phyloP scores from a whole-genome alignment of 2,329 filamentous ascomycete species.

The Balansia obtecta region DNA sequence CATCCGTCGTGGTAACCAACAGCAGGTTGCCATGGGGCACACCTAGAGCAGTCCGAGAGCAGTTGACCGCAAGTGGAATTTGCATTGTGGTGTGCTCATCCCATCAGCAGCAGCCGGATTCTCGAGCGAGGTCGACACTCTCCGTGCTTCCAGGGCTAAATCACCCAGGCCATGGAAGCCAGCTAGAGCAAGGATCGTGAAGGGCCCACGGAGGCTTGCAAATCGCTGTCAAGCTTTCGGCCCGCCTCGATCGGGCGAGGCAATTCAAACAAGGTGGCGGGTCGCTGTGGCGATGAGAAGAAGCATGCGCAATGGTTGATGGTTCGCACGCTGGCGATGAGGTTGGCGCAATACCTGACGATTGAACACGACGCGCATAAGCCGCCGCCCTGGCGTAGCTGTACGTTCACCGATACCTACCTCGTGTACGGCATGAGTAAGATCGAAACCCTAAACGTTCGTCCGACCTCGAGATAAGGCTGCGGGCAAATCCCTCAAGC shows the following conservation, averaged over 20 bases:
- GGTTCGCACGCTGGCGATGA: not conserved
- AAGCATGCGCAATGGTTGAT: not conserved
- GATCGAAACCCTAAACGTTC: not conserved
- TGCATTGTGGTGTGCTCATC: not conserved
- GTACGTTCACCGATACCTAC: not conserved
- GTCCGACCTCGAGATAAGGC: not conserved
- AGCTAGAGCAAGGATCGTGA: no score
- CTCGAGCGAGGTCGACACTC: no score
- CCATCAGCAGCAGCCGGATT: not conserved
- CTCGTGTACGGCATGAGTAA: no score
- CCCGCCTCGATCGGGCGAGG: no score
- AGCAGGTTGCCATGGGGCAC: not conserved
- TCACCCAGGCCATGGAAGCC: no score
- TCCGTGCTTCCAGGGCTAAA: no score
- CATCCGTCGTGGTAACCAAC: not conserved
- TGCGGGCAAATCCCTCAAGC: not conserved
- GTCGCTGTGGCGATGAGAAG: no score
- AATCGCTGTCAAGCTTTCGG: no score
- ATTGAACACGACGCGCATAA: not conserved
- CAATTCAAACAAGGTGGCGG: no score
- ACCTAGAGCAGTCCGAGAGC: no score
- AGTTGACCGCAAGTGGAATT: not conserved
- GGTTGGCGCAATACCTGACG: not conserved
- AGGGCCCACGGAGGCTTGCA: no score
- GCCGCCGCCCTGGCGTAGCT: not conserved